Base-by-base conservation (phyloP, 2,329 filamentous ascomycete species). In the Claviceps sp. region DNA sequence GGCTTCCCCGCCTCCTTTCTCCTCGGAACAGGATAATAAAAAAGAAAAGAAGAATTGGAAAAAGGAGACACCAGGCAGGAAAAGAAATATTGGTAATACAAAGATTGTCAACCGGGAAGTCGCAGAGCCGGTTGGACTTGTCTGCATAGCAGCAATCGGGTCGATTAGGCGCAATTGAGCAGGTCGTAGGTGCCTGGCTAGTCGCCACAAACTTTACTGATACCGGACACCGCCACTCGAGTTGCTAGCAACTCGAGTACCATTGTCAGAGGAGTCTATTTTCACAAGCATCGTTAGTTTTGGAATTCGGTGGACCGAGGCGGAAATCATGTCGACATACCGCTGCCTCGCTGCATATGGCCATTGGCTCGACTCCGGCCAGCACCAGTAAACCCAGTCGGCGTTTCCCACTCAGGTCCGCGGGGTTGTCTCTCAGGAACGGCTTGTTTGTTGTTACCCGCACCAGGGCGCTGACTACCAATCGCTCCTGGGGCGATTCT, bases 391-490 rank as follows among this genome's bases (percentile, higher is more conserved):
- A 83, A 84, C 1, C 78, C 78, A 49, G 62, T 62, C 34, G 67
- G 69, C 45, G 67, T 69, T 62, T 81, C 78, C 79, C 80, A 83
- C 61, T 79, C 77, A 1, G 81, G 80, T 26, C 78, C 79, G 26
- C 79, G 73, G n/a, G 80, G 80, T 65, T 84, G 80, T 54, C 80
- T 72, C 58, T 84, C 80, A 3, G 79, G 78, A 9, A 72, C 73
- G 26, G 68, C 71, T 68, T 66, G 69, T 47, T 63, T 54, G 49
- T 63, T 62, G 26, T 71, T 70, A 54, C 71, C 75, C 14, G 75
- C 70, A 14, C 73, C 67, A 7, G 79, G 79, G 46, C 81, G 73
- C 63, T 84, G 81, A 66, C 81, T 84, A 50, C 81, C 81, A 50
- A 84, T 84, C 11, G 81, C 78, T 5, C 81, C 81, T 8, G 78